Base-by-base conservation (phyloP, 768 basidiomycete species). In the Mycena capillaripes region DNA sequence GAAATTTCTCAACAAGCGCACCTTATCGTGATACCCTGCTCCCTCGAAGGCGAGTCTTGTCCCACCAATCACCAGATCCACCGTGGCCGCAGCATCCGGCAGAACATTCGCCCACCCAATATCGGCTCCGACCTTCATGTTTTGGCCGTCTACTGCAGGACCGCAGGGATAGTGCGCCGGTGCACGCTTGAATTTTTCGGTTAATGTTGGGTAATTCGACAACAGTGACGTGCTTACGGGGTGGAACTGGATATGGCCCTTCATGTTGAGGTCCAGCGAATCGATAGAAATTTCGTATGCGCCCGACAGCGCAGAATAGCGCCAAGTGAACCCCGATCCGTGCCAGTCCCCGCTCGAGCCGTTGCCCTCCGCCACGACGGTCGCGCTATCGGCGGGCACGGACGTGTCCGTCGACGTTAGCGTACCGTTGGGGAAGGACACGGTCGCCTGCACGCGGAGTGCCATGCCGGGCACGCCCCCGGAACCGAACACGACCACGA, bases 71-170 rank as follows among this genome's bases (percentile, higher is more conserved):
- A 58, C 42, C 11, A 77, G 57, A 29, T 77, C 55, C 6, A 74
- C 71, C 23, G 65, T 62, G 27, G 76, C 32, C 11, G 40, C 40
- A 6, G 76, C 70, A 34, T 76, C 76, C 19, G 76, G 73, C 10
- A 77, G 25, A 34, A 62, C 74, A 36, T 75, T 77, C 27, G 74
- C 69, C 74, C 72, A 77, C 11, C 76, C 76, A n/a, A 72, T 50
- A 34, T 69, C 14, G 1, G 76, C 73, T 16, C 56, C 46, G 40
- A 72, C 50, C n/a, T 69, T 23, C 63, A 76, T 64, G 29, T 68
- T 68, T 27, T 60, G 64, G 3, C 76, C 74, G n/a, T 29, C 62
- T 46, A 34, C n/a, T 32, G 52, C 56, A 30, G 66, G 62, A n/a
- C 65, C 62, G 38, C 76, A 77, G n/a, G 76, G 72, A 25, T 71